phyloP scores from a whole-genome alignment of 257 asterid species.

The Jaltomata sinuosa region DNA sequence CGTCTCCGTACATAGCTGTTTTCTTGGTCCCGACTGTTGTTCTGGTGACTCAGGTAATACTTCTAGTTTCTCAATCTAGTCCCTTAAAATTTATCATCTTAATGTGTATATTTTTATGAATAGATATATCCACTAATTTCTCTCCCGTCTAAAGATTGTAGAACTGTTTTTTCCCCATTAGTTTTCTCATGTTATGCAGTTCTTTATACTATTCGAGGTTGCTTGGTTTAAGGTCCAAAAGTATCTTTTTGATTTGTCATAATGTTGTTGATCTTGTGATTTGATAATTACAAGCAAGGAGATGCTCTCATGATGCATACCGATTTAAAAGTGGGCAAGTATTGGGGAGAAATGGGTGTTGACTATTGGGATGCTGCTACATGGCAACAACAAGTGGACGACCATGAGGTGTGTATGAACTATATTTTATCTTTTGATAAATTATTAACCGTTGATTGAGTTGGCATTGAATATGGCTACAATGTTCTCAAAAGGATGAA shows the following conservation, averaged over 20 bases:
- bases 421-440: not conserved
- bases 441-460: not conserved
- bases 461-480: not conserved
- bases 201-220: not conserved
- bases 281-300: slow-evolving; percentile 46
- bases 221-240: not conserved
- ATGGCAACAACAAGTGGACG: slow-evolving; percentile 40
- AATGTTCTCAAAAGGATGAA: not conserved
- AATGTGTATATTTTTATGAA: not conserved
- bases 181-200: not conserved
- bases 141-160: not conserved
- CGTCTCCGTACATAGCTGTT: slow-evolving; percentile 54
- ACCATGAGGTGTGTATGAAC: slow-evolving; percentile 53
- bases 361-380: slow-evolving; percentile 66
- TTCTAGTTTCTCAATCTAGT: not conserved
- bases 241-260: not conserved
- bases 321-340: slow-evolving; percentile 69
- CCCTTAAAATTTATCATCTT: not conserved
- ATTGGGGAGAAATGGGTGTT: slow-evolving; percentile 69
- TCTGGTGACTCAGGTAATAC: slow-evolving; percentile 53
- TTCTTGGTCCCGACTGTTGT: slow-evolving; percentile 88
- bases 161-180: not conserved
- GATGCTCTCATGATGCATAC: slow-evolving; percentile 44
- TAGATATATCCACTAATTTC: not conserved
- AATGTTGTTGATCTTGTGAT: not conserved